Evolutionary conservation across 108 stramenopile species (phyloP).

Genomic region (Cyclostephanos invisitatus): DNA sequence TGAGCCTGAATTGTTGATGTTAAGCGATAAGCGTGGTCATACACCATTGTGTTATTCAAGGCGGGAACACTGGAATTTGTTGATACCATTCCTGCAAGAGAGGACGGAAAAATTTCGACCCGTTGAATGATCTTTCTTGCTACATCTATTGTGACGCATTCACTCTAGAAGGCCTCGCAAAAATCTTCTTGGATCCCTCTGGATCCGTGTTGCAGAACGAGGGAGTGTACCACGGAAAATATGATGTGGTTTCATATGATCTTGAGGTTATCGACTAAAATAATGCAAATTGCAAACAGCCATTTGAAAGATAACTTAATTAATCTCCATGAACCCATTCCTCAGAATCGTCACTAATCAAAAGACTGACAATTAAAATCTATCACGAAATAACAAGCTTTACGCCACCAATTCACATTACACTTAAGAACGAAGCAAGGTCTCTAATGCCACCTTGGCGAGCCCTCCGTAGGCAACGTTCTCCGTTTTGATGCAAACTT

Average conservation of each 20-base stretch:
- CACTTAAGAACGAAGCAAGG: constrained; percentile 58
- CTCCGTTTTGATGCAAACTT: constrained; percentile 91
- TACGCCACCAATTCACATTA: background rate
- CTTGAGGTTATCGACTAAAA: background rate
- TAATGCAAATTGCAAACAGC: background rate
- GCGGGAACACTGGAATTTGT: constrained; percentile 48
- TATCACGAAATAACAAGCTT: constrained; percentile 1
- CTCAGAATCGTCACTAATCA: background rate
- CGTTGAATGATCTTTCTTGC: background rate
- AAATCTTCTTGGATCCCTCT: too few relatives aligned
- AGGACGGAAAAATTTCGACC: constrained; percentile 40
- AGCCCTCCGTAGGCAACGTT: constrained; percentile 66
- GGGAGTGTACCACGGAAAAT: too few relatives aligned
- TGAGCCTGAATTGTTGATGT: constrained; percentile 50
- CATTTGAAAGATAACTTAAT: background rate
- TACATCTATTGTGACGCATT: background rate
- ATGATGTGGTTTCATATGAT: too few relatives aligned
- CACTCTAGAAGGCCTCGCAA: background rate
- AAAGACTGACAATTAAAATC: background rate
- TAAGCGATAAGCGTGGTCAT: constrained; percentile 60
- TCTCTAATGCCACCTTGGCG: constrained; percentile 84
- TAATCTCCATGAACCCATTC: background rate
- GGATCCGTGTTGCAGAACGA: too few relatives aligned
- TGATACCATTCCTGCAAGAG: constrained; percentile 35
- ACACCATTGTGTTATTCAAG: constrained; percentile 57